phyloP scores from a whole-genome alignment of 352 stramenopile genomes.

The Phytophthora cactorum region DNA sequence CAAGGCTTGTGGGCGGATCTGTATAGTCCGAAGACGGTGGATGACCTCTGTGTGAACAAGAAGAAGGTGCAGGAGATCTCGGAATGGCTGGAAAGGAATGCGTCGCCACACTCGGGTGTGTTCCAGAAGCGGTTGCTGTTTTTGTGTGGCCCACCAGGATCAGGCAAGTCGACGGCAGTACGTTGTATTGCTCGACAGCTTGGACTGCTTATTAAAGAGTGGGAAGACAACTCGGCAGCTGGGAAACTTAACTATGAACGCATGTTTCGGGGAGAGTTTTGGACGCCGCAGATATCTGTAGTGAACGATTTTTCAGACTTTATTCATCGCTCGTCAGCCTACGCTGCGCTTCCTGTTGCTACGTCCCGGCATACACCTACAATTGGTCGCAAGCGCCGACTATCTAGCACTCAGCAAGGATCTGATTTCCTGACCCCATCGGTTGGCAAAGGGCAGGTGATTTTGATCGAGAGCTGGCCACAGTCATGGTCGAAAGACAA shows the following conservation, averaged over 20 bases:
- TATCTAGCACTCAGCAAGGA: constrained; percentile 18
- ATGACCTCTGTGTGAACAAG: constrained; percentile 85
- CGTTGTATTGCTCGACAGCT: constrained; percentile 59
- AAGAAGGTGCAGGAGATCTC: constrained; percentile 82
- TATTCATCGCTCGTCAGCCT: constrained; percentile 71
- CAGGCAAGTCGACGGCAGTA: constrained; percentile 84
- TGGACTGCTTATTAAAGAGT: constrained; percentile 64
- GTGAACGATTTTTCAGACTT: constrained; percentile 85
- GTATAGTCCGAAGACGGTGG: constrained; percentile 45
- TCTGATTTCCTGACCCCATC: not conserved
- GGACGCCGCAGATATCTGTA: constrained; percentile 49
- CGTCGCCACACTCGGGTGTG: constrained; percentile 15
- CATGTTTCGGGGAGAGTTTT: constrained; percentile 59
- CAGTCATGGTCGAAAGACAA: constrained; percentile 52
- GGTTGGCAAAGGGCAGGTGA: constrained; percentile 45
- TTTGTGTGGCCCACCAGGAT: constrained; percentile 78
- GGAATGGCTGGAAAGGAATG: constrained; percentile 59
- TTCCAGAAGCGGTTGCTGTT: constrained; percentile 75
- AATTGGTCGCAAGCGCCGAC: constrained; percentile 28
- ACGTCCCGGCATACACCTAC: constrained; percentile 24
- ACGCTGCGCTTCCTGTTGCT: constrained; percentile 59
- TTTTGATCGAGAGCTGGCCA: constrained; percentile 83
- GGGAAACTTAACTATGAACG: constrained; percentile 62
- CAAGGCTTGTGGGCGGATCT: constrained; percentile 59
- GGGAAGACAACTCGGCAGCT: constrained; percentile 71